phyloP scores from a whole-genome alignment of 176 grass and related monocot species.

The Triticum turgidum region DNA sequence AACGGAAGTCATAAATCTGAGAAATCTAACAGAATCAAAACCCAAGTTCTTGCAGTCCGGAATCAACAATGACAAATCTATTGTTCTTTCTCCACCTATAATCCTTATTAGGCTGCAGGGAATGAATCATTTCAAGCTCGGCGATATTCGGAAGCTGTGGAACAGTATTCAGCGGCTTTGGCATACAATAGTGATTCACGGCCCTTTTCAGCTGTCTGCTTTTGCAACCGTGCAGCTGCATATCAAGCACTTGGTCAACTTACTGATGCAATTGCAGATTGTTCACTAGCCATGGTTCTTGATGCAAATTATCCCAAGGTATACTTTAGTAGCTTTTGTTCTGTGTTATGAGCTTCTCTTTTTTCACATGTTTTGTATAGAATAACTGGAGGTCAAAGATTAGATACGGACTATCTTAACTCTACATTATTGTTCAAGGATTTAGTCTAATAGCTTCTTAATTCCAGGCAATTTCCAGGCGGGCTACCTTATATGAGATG shows the following conservation, averaged over 20 bases:
- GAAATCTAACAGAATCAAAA: background rate
- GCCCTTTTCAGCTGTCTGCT: conserved; percentile 79
- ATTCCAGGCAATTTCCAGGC: conserved; percentile 92
- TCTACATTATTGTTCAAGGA: conserved; percentile 6
- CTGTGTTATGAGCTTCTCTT: background rate
- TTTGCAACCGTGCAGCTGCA: conserved; percentile 93
- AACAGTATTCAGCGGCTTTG: conserved; percentile 84
- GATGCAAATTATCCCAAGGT: conserved; percentile 92
- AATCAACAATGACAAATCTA: background rate
- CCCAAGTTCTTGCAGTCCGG: background rate
- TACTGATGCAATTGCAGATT: conserved; percentile 97
- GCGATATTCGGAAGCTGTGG: conserved; percentile 73
- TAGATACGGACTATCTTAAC: background rate
- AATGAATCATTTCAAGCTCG: conserved; percentile 88
- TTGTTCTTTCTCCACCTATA: conserved; percentile 20
- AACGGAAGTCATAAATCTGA: background rate
- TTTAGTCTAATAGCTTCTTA: conserved; percentile 30
- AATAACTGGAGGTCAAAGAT: background rate
- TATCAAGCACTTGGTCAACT: conserved; percentile 93
- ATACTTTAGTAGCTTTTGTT: conserved; percentile 18
- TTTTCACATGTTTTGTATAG: conserved; percentile 22
- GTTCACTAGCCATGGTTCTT: conserved; percentile 92
- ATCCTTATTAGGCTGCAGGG: conserved; percentile 68
- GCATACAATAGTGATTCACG: conserved; percentile 71
- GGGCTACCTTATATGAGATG: conserved; percentile 93